Percentiles rank a stretch among this genome's conserved stretches.
phyloP scores from a whole-genome alignment of 202 grass and related monocot genomes.

The Schoenoplectus triqueter region DNA sequence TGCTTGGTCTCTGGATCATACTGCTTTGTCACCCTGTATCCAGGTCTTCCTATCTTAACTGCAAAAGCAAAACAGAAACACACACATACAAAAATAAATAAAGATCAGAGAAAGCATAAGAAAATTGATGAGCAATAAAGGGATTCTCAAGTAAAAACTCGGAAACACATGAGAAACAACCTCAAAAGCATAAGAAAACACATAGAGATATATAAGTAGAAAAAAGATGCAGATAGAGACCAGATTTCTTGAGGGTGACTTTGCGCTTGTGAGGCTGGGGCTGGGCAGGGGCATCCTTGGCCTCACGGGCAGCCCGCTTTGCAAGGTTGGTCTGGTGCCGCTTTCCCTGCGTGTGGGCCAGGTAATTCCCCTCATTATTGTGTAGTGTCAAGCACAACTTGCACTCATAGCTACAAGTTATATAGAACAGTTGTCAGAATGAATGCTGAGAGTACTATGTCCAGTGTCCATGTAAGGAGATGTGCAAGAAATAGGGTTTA shows the following conservation, averaged over 20 bases:
- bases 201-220: background rate
- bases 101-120: background rate
- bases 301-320: constrained; percentile 89
- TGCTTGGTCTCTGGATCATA: constrained; percentile 89
- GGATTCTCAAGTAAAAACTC: background rate
- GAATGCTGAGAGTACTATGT: too few relatives aligned
- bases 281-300: constrained; percentile 85
- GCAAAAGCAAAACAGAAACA: constrained; percentile 42
- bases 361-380: constrained; percentile 99
- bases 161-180: background rate
- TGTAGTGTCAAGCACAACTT: constrained; percentile 93
- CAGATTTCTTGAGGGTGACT: constrained; percentile 69
- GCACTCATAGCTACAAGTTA: constrained; percentile 73
- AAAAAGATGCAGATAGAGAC: constrained; percentile 38
- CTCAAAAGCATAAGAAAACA: background rate
- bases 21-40: constrained; percentile 91
- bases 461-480: too few relatives aligned
- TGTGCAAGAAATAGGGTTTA: background rate
- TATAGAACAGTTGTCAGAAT: background rate
- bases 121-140: background rate
- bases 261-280: constrained; percentile 97
- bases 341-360: constrained; percentile 96
- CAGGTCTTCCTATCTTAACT: constrained; percentile 98
- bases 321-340: constrained; percentile 97
- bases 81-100: background rate